Evolutionary conservation across 176 grass and related monocot genomes (phyloP), one percentile per base, ranked within the genome.

Genomic region (Cenchrus fungigraminus): DNA sequence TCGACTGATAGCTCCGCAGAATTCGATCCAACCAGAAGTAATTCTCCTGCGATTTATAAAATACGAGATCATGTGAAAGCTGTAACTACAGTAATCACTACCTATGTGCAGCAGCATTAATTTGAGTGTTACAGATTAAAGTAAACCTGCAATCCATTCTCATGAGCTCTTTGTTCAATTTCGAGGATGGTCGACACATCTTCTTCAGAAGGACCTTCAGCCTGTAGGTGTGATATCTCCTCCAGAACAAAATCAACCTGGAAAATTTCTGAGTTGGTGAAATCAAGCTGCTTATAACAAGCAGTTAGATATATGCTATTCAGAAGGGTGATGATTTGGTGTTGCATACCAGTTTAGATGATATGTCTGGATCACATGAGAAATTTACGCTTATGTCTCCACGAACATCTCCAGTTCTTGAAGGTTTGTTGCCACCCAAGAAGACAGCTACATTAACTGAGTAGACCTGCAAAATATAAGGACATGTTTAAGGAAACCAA

Each of bases 381-480:
- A 96, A 99, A 92, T 92, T 91, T 66, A 96, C 97, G 73, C 93
- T 99, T 87, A 96, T 99, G 78, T 99, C 91, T 63, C 93, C 97
- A 84, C 90, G 91, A 54, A 92, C 88, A 88, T 99, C 93, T 77
- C 93, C 93, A 29, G 84, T 92, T 94, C 90, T 96, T 58, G 97
- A 99, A 89, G 97, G 91, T 91, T 95, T 99, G 88, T 99, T 99
- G 43, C 97, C 97, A 81, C 97, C 93, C 90, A 99, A 86, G 86
- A 99, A 99, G 71, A 95, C 93, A 60, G 91, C 88, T 79, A 99
- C 94, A 86, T 83, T 99, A 66, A 99, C 88, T 75, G 97, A 99
- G 87, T 96, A 99, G 66, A 99, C 87, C 97, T 99, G 88, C 74
- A 63, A 63, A 84, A 85, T 53, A 83, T 59, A 83, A 71, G 14